Evolutionary conservation across 2,329 filamentous ascomycete genomes (phyloP), one percentile per base, ranked within the genome.

Genomic region (Fonsecaea multimorphosa): DNA sequence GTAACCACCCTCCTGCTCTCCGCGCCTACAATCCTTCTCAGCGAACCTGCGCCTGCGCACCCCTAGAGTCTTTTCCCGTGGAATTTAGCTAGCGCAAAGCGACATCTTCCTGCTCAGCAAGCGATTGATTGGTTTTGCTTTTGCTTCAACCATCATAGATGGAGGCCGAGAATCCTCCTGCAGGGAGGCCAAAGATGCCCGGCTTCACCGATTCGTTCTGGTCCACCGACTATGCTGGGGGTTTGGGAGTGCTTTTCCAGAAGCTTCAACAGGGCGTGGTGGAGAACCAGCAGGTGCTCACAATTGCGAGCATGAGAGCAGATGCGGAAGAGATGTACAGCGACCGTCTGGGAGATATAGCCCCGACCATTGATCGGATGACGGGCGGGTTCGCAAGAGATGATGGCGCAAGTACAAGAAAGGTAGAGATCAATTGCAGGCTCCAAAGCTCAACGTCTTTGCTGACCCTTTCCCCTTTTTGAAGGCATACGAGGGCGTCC

Each of bases 191-290:
- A 75, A 87, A 79, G 77, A 94, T 94, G 91, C 90, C 91, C 73
- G 87, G 91, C 74, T 98, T 99, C 81, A 89, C 93, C 73, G 92
- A 94, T 81, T 97, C 93, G 58, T 98, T 99, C 82, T 99, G 95
- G 95, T 97, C 95, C 68, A 87, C 88, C 77, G 95, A 99, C 85
- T 98, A 98, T 85, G 94, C 94, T 77, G 93, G 91, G 84, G 93
- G 95, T 69, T 87, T 99, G 71, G 93, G 94, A 62, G 93, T 98
- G 70, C 86, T 99, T 71, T 99, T 98, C 76, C 89, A 89, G 78
- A 99, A 99, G 84, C 89, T 99, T 63, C 93, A 98, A 79, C 95
- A 99, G 79, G 95, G 95, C 68, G 91, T 96, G 65, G 86, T 93
- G 73, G 95, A 99, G 80, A 96, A 99, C 79, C 91, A 94, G 74